These are phyloP conservation scores for Colletotrichum sojae DNA, from an alignment of 2,329 filamentous ascomycete species.

Conservation along the genomic window DNA sequence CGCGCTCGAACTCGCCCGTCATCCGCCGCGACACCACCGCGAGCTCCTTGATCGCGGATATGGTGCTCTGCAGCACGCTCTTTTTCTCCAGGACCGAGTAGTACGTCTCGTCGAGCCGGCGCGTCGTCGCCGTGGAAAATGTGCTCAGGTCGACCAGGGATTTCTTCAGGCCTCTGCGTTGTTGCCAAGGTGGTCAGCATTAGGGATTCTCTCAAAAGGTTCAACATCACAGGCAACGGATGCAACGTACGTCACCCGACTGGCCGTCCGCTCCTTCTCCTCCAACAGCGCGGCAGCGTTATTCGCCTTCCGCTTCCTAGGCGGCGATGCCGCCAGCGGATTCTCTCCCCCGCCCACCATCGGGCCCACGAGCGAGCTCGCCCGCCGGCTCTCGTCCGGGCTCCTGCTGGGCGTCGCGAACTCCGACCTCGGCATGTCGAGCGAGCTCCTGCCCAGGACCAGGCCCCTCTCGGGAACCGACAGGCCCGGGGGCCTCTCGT, in stretches of 20 bases:
- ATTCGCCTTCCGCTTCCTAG: slow-evolving; percentile 45
- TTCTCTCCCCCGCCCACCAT: slow-evolving; percentile 44
- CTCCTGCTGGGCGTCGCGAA: slow-evolving; percentile 60
- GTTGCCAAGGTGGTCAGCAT: slow-evolving; percentile 27
- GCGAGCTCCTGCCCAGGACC: slow-evolving; percentile 52
- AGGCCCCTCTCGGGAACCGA: slow-evolving; percentile 40
- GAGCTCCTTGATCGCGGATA: slow-evolving; percentile 77
- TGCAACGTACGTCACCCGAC: slow-evolving; percentile 57
- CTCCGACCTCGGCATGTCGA: slow-evolving; percentile 63
- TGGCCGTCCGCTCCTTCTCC: slow-evolving; percentile 57
- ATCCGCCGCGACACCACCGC: slow-evolving; percentile 72
- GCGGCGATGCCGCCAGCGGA: slow-evolving; percentile 8
- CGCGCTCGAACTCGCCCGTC: slow-evolving; percentile 70
- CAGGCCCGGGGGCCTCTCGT: slow-evolving; percentile 47
- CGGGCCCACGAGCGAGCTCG: slow-evolving; percentile 53
- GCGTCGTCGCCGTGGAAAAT: slow-evolving; percentile 74
- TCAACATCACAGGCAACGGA: neutral
- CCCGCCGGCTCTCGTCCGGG: slow-evolving; percentile 59
- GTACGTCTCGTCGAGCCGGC: slow-evolving; percentile 80
- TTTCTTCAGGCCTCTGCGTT: slow-evolving; percentile 63
- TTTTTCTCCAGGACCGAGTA: slow-evolving; percentile 80
- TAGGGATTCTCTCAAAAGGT: too few relatives aligned
- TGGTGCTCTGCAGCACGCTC: slow-evolving; percentile 73
- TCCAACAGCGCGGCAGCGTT: slow-evolving; percentile 56
- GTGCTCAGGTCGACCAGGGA: slow-evolving; percentile 68